Evolutionary conservation across 345 rosid genomes (phyloP).

Genomic region (Lepidium sativum): DNA sequence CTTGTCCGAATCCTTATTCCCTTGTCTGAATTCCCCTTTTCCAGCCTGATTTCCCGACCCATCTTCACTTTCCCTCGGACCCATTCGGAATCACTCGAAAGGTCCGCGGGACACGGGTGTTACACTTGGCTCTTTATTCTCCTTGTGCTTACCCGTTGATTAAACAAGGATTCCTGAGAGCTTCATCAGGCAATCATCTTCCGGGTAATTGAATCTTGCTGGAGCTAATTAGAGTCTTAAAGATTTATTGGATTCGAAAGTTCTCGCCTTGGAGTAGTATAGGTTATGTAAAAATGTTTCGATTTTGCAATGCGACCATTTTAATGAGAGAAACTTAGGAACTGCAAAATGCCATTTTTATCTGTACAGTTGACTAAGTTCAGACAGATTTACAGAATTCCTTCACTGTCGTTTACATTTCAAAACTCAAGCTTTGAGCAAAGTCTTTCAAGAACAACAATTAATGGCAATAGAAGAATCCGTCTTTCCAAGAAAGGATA

Average conservation of each 20-base stretch:
- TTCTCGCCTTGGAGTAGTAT: neutral
- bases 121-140: constrained; percentile 12
- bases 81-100: too few species aligned
- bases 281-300: too few species aligned
- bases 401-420: neutral
- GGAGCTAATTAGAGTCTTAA: too few species aligned
- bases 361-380: constrained; percentile 64
- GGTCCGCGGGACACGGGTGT: too few species aligned
- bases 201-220: constrained; percentile 29
- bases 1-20: too few species aligned
- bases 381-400: constrained; percentile 47
- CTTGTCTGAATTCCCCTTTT: too few species aligned
- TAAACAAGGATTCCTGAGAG: constrained; percentile 11
- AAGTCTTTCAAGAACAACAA: constrained; percentile 15
- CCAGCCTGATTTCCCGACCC: too few species aligned
- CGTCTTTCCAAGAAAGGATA: neutral
- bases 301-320: neutral
- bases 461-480: constrained; percentile 25
- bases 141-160: constrained; percentile 17
- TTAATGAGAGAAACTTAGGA: neutral
- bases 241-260: neutral
- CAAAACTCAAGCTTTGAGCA: neutral
- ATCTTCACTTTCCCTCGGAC: too few species aligned
- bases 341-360: constrained; percentile 13
- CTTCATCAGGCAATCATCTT: neutral